Evolutionary conservation across 169 alveolate genomes (phyloP).

Genomic region (Ichthyophthirius multifiliis): DNA sequence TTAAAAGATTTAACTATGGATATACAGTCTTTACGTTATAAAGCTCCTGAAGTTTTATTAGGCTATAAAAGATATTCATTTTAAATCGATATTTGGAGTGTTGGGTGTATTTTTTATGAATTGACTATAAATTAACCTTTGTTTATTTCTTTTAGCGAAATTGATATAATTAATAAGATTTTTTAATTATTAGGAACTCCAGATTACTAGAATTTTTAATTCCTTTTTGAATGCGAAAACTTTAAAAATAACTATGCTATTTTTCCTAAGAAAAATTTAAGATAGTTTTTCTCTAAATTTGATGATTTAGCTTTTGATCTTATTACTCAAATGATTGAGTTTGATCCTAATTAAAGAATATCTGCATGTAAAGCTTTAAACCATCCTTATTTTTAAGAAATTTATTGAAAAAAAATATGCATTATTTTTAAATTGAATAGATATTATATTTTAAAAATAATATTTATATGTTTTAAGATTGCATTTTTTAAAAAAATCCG

Average conservation of each 20-base stretch:
- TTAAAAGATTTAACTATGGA: slow-evolving; percentile 59
- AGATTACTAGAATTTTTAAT: slow-evolving; percentile 48
- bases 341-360: slow-evolving; percentile 24
- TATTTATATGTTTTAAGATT: too few relatives aligned
- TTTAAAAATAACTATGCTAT: slow-evolving; percentile 40
- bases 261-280: not conserved
- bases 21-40: slow-evolving; percentile 68
- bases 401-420: too few relatives aligned
- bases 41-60: slow-evolving; percentile 75
- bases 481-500: too few relatives aligned
- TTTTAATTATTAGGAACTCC: slow-evolving; percentile 76
- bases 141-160: slow-evolving; percentile 58
- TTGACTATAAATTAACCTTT: slow-evolving; percentile 58
- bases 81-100: slow-evolving; percentile 72
- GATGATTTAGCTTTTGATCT: not conserved
- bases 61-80: slow-evolving; percentile 58
- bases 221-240: slow-evolving; percentile 48
- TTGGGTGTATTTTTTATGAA: slow-evolving; percentile 75
- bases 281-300: not conserved
- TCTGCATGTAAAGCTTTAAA: slow-evolving; percentile 16
- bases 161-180: slow-evolving; percentile 66
- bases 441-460: too few relatives aligned
- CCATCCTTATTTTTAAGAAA: slow-evolving; percentile 43
- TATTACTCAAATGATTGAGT: not conserved
- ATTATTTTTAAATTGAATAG: too few relatives aligned